A percentile compares a stretch with the other conserved stretches of the same genome.
Conservation (phyloP, 2,329 filamentous ascomycete species). For the Botrytis fabae region DNA sequence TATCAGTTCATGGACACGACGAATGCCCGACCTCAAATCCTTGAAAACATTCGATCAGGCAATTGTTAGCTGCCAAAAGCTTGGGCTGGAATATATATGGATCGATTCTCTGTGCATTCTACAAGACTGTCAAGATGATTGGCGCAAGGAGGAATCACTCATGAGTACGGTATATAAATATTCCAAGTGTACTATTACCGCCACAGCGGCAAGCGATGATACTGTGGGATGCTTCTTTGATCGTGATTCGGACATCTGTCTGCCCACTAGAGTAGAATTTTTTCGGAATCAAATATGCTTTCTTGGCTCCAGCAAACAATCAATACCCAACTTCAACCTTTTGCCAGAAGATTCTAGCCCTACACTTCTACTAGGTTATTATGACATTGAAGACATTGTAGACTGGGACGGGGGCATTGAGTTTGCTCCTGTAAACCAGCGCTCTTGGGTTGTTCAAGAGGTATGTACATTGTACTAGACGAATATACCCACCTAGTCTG, state of each 20-base stretch:
- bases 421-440: background rate
- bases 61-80: background rate
- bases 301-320: background rate
- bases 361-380: background rate
- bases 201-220: background rate
- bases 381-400: background rate
- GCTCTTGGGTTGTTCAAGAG: background rate
- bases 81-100: background rate
- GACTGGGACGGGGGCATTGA: accelerated
- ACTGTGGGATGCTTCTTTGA: background rate
- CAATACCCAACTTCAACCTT: background rate
- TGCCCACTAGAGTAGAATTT: background rate
- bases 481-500: accelerated
- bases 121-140: background rate
- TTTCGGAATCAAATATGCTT: accelerated
- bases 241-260: background rate
- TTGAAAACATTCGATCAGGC: background rate
- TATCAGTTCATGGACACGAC: background rate
- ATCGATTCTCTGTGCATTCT: background rate
- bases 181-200: background rate
- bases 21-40: background rate
- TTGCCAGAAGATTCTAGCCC: background rate
- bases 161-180: background rate
- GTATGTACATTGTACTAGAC: background rate
- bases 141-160: background rate